Base-by-base conservation (phyloP, 2,329 filamentous ascomycete genomes). In the Trichoderma koningiopsis region DNA sequence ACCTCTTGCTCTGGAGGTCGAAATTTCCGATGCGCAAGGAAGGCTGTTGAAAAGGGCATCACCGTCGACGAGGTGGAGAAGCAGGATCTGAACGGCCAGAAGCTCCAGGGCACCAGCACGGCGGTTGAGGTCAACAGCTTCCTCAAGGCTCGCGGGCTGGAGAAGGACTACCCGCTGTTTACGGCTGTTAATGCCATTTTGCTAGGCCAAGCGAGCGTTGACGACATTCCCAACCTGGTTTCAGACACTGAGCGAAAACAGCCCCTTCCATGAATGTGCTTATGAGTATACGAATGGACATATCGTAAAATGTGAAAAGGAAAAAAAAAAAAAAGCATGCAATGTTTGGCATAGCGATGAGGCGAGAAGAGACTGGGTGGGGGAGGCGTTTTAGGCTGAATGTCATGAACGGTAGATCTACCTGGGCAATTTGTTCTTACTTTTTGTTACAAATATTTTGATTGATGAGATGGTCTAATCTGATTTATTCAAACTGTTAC, bases 21-120 rank as follows among this genome's bases (percentile, higher is more conserved):
- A 71, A 99, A 99, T 83, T 97, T 96, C 84, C 90, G 92, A 69
- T 98, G 95, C 80, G 95, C 96, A 61, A 96, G 92, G 85, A 89
- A 94, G 84, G 90, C 92, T 31, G 88, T 97, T 37, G 88, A 94
- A 83, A 89, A 91, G 76, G 91, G 91, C 35, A 85, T 95, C 73
- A 86, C 88, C 10, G 93, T 99, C 49, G 89, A 91, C 74, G 93
- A 98, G 80, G 90, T 99, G 55, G 96, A 99, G 84, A 87, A 88
- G 77, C 87, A 89, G 70, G 94, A 97, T 79, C 86, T 99, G 71
- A 98, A 99, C 78, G 96, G 96, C 16, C 96, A 99, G 85, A 97
- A 96, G 84, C 84, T 99, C 70, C 96, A 99, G 83, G 96, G 96
- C 47, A 98, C 94, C 0, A 91, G 91, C 74, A 99, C 96, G 3